A percentile compares a stretch with the other conserved stretches of the same genome.
Conservation (phyloP, 1,284 basidiomycete species). For the Ceratobasidium sp. region DNA sequence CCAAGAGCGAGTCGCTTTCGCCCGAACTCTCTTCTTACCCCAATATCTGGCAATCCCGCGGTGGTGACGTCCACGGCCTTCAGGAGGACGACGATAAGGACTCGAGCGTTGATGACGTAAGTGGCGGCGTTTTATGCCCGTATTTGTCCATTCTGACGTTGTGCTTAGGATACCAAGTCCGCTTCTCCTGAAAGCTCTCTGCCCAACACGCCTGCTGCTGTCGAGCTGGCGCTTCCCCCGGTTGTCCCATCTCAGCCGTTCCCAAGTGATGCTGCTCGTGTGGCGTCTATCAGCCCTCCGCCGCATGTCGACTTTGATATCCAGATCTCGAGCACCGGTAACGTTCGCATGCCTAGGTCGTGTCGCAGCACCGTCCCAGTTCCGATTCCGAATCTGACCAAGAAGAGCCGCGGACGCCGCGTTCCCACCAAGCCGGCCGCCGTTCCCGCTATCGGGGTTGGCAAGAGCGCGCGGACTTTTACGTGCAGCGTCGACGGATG, state of each 20-base stretch:
- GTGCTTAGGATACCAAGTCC: slow-evolving; percentile 20
- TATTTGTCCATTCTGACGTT: slow-evolving; percentile 3
- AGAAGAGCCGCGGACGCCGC: slow-evolving; percentile 74
- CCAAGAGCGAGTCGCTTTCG: slow-evolving; percentile 35
- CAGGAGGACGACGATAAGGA: slow-evolving; percentile 39
- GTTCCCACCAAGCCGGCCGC: slow-evolving; percentile 61
- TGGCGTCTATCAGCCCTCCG: slow-evolving; percentile 33
- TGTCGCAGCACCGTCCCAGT: slow-evolving; percentile 58
- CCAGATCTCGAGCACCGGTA: slow-evolving; percentile 35
- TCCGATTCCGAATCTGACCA: slow-evolving; percentile 75
- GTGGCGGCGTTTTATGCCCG: background rate
- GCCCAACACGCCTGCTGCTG: slow-evolving; percentile 33
- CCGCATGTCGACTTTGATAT: slow-evolving; percentile 39
- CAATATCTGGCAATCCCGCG: slow-evolving; percentile 24
- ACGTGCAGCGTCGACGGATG: slow-evolving; percentile 77
- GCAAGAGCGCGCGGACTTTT: slow-evolving; percentile 65
- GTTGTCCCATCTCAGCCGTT: slow-evolving; percentile 40
- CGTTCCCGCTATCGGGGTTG: slow-evolving; percentile 14
- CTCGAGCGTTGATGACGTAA: slow-evolving; percentile 39
- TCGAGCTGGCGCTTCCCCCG: slow-evolving; percentile 28
- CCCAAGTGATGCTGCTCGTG: slow-evolving; percentile 20
- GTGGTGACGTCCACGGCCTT: background rate
- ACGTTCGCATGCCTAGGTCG: slow-evolving; percentile 38
- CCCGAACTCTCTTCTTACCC: slow-evolving; percentile 23
- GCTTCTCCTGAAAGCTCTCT: slow-evolving; percentile 35